phyloP scores from a whole-genome alignment of 148 eudicot species.

The Dianthus caryophyllus region DNA sequence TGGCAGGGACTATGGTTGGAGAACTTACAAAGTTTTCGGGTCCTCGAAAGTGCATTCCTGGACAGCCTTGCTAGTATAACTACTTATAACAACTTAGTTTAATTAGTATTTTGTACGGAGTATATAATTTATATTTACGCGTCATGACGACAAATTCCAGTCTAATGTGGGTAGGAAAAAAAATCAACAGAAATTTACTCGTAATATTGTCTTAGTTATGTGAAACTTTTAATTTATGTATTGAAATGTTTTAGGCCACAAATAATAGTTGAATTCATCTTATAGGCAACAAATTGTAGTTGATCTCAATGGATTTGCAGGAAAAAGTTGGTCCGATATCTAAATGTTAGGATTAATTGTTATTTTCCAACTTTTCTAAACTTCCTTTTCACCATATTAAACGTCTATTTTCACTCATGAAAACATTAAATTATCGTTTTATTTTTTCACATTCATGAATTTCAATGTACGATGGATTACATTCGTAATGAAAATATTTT shows the following conservation, averaged over 20 bases:
- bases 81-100: background rate
- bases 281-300: background rate
- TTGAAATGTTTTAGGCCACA: background rate
- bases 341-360: no score
- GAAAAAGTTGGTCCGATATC: background rate
- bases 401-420: no score
- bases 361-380: no score
- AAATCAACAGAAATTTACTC: background rate
- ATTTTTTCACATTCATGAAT: no score
- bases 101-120: no score
- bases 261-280: background rate
- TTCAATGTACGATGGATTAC: no score
- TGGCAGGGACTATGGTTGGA: slow-evolving; percentile 28
- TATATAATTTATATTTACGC: no score
- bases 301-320: background rate
- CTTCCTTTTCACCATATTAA: no score
- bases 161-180: background rate
- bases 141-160: background rate
- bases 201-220: background rate
- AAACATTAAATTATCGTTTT: no score
- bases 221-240: background rate
- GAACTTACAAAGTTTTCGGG: slow-evolving; percentile 32
- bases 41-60: slow-evolving; percentile 31
- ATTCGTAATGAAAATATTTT: no score
- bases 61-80: slow-evolving; percentile 30